Evolutionary conservation across 805 yeast species (phyloP).

Genomic region (Starmerella sirachaensis): DNA sequence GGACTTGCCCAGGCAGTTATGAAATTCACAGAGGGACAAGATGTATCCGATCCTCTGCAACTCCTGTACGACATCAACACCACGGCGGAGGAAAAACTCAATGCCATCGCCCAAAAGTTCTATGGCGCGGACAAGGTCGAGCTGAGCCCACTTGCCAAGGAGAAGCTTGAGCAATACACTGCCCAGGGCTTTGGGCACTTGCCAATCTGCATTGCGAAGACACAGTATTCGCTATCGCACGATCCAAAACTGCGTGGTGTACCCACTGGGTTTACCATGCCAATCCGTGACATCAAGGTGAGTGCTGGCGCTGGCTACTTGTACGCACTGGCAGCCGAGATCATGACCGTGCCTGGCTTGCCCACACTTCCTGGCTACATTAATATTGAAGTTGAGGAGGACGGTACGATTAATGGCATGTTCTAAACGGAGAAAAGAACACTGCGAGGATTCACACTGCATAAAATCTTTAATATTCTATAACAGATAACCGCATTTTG

Average conservation of each 20-base stretch:
- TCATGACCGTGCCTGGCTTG: conserved; percentile 93
- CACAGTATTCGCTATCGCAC: conserved; percentile 92
- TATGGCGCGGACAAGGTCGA: conserved; percentile 85
- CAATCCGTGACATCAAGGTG: conserved; percentile 86
- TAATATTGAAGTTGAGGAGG: conserved; percentile 88
- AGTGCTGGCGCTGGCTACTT: conserved; percentile 95
- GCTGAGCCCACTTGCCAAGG: conserved; percentile 66
- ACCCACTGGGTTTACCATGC: conserved; percentile 86
- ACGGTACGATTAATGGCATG: conserved; percentile 88
- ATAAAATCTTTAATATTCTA: no score
- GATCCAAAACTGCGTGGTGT: conserved; percentile 90
- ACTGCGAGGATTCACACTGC: no score
- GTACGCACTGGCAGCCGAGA: conserved; percentile 92
- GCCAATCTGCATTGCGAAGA: conserved; percentile 95
- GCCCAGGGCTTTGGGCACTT: conserved; percentile 78
- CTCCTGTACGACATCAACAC: conserved; percentile 59
- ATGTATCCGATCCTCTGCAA: conserved; percentile 32
- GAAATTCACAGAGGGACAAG: conserved; percentile 44
- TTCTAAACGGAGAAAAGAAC: no score
- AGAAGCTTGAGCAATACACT: conserved; percentile 71
- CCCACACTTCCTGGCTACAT: conserved; percentile 94
- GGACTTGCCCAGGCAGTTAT: conserved; percentile 74
- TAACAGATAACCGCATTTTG: no score
- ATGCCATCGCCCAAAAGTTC: conserved; percentile 72
- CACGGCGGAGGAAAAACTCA: conserved; percentile 68